Percentiles rank a stretch among this genome's conserved stretches.
phyloP scores from a whole-genome alignment of 2,329 filamentous ascomycete species.

The Ophiostoma perfectum region DNA sequence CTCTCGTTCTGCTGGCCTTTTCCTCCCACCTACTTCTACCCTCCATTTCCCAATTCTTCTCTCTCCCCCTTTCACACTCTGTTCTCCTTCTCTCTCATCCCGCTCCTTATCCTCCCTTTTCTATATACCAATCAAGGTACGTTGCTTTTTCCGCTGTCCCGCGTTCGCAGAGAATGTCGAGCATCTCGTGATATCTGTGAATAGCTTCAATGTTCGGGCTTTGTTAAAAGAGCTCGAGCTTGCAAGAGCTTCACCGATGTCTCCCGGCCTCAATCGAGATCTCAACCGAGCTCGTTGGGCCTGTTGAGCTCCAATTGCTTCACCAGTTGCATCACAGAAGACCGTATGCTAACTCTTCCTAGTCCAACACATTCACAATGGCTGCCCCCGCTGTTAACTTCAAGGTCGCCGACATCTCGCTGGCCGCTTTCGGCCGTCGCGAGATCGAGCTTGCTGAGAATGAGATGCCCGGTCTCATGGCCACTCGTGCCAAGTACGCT shows the following conservation, averaged over 20 bases:
- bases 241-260: background rate
- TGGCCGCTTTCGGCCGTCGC: constrained; percentile 96
- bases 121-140: constrained; percentile 17
- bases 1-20: background rate
- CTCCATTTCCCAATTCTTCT: constrained; percentile 18
- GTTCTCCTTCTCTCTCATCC: constrained; percentile 23
- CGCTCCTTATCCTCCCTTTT: constrained; percentile 24
- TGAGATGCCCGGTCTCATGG: constrained; percentile 97
- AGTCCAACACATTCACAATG: constrained; percentile 41
- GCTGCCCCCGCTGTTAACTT: constrained; percentile 82
- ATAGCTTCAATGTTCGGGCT: background rate
- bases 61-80: constrained; percentile 26
- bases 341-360: background rate
- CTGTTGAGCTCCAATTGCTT: background rate
- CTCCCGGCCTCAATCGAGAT: no score
- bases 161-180: no score
- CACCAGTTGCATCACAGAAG: background rate
- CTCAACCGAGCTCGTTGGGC: no score
- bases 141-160: constrained; percentile 10
- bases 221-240: background rate
- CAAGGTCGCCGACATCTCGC: constrained; percentile 97
- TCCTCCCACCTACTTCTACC: constrained; percentile 15
- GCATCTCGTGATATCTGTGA: background rate
- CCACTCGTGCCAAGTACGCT: constrained; percentile 87
- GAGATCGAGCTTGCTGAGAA: constrained; percentile 98